Evolutionary conservation across 495 filamentous ascomycete genomes (phyloP).

Genomic region (Glarea lozoyensis): DNA sequence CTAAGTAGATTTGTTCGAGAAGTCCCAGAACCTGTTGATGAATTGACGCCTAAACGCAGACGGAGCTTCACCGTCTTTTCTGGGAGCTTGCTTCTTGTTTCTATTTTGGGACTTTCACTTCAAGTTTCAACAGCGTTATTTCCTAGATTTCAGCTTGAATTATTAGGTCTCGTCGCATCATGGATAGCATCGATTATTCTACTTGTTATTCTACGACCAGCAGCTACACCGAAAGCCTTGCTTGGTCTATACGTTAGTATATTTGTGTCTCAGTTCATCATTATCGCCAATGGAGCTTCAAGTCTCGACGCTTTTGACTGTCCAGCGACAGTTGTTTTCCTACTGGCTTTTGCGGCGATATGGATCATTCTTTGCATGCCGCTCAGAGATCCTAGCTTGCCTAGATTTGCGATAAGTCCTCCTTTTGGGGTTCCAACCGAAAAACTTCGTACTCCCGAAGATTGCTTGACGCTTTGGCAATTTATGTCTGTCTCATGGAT

Average conservation of each 20-base stretch:
- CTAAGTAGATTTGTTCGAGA: conserved; percentile 39
- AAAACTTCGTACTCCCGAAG: conserved; percentile 68
- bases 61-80: conserved; percentile 26
- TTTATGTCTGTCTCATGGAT: conserved; percentile 82
- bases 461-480: conserved; percentile 69
- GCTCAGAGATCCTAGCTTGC: conserved; percentile 50
- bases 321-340: conserved; percentile 31
- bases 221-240: conserved; percentile 32
- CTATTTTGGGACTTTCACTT: conserved; percentile 29
- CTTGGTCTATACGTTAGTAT: conserved; percentile 28
- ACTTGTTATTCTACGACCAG: conserved; percentile 39
- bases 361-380: conserved; percentile 61
- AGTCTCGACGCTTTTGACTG: too few relatives aligned
- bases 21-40: conserved; percentile 23
- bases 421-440: conserved; percentile 48
- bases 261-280: conserved; percentile 25
- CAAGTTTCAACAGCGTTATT: conserved; percentile 32
- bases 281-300: conserved; percentile 26
- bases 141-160: conserved; percentile 11
- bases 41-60: conserved; percentile 22
- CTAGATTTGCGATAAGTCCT: conserved; percentile 50
- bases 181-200: conserved; percentile 37
- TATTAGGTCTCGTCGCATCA: conserved; percentile 18
- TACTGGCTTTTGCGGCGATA: conserved; percentile 34
- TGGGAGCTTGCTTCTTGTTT: conserved; percentile 31